Evolutionary conservation across 371 early-diverging fungal genomes (phyloP).

Genomic region (Rhizopus stolonifer): DNA sequence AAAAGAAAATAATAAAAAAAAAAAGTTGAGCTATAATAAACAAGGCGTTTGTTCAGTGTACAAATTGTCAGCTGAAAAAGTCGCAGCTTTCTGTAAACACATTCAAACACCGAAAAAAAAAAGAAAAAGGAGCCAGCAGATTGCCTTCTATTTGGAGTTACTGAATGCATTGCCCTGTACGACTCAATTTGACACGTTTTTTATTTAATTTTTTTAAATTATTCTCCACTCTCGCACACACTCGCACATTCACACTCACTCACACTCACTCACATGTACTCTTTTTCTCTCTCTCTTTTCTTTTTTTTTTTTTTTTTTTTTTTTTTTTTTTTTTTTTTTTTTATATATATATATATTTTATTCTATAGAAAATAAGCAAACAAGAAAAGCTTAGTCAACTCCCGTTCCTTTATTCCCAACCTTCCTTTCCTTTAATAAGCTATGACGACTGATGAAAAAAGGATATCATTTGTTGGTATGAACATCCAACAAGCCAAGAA

Average conservation of each 20-base stretch:
- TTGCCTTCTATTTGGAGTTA: slow-evolving; percentile 25
- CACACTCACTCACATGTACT: too few relatives aligned
- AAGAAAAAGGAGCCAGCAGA: slow-evolving; percentile 15
- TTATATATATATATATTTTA: too few relatives aligned
- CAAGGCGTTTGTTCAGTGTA: too few relatives aligned
- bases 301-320: slow-evolving; percentile 6
- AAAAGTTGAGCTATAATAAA: too few relatives aligned
- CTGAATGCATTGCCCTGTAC: slow-evolving; percentile 21
- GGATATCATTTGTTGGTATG: slow-evolving; percentile 25
- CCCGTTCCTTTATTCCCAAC: too few relatives aligned
- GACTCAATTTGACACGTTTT: slow-evolving; percentile 14
- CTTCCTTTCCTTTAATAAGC: neutral
- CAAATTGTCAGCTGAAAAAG: too few relatives aligned
- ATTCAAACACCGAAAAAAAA: too few relatives aligned
- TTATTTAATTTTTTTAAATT: slow-evolving; percentile 15
- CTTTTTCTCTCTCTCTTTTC: slow-evolving; percentile 8
- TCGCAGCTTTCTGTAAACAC: too few relatives aligned
- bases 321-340: neutral
- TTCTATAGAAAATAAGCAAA: neutral
- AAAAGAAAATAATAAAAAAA: neutral
- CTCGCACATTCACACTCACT: neutral
- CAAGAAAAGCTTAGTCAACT: neutral
- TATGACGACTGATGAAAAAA: slow-evolving; percentile 11
- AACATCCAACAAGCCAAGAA: slow-evolving; percentile 20
- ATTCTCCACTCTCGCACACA: neutral